These are phyloP conservation scores for Fusarium sp. DNA, from an alignment of 2,329 filamentous ascomycete genomes.

Conservation along the genomic window DNA sequence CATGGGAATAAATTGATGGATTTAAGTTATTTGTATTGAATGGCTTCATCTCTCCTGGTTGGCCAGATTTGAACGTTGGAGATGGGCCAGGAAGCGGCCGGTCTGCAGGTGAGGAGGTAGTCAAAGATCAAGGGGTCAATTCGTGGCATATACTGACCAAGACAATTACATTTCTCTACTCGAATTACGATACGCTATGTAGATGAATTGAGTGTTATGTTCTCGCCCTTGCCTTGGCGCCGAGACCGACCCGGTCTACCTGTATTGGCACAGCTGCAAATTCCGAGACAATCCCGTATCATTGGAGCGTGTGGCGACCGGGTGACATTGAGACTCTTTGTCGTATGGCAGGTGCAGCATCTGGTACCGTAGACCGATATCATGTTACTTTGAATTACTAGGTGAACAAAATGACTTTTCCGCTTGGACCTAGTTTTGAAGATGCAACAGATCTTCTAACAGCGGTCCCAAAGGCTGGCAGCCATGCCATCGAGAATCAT, in stretches of 20 bases:
- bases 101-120: not conserved
- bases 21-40: not conserved
- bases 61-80: not conserved
- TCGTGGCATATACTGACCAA: not conserved
- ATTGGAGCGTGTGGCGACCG: not conserved
- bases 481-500: not conserved
- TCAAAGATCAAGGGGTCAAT: not conserved
- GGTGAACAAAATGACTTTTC: not conserved
- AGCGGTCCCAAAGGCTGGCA: no score
- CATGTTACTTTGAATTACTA: fast-evolving
- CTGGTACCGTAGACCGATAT: not conserved
- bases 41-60: not conserved
- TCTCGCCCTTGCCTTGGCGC: not conserved
- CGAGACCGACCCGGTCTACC: not conserved
- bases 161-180: not conserved
- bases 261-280: not conserved
- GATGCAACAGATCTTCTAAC: not conserved
- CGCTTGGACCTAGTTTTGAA: no score
- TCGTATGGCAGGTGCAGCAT: not conserved
- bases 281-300: not conserved
- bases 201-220: not conserved
- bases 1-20: not conserved
- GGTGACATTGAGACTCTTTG: not conserved
- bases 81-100: not conserved
- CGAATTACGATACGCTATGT: no score